Percentiles rank a stretch among this genome's conserved stretches.
phyloP scores from a whole-genome alignment of 1,284 basidiomycete species.

The Pascua guehoae region DNA sequence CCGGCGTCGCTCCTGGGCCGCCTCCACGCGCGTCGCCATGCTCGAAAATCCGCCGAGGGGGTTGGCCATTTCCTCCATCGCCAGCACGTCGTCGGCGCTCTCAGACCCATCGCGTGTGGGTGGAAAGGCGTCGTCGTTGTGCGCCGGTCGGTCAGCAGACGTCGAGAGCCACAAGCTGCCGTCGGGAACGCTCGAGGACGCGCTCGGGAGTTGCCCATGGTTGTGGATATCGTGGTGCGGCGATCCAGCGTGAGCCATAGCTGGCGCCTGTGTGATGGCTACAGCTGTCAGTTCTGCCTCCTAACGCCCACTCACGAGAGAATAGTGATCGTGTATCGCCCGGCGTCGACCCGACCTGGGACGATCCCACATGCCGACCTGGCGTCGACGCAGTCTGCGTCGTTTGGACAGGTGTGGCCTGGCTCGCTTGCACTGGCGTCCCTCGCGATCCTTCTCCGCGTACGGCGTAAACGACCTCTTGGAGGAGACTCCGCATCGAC shows the following conservation, averaged over 20 bases:
- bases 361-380: too few species aligned
- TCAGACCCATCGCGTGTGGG: background rate
- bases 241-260: background rate
- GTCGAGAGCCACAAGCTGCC: background rate
- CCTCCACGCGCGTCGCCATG: slow-evolving; percentile 23
- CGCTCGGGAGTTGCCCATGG: too few species aligned
- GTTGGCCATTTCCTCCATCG: slow-evolving; percentile 16
- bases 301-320: background rate
- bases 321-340: too few species aligned
- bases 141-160: too few species aligned
- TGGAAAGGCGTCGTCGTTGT: too few species aligned
- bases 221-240: too few species aligned
- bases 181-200: too few species aligned
- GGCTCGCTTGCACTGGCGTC: too few species aligned
- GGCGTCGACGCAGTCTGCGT: too few species aligned
- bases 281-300: background rate
- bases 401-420: too few species aligned
- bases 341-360: too few species aligned
- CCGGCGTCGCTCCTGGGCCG: slow-evolving; percentile 3
- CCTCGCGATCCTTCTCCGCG: background rate
- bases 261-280: background rate
- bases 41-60: slow-evolving; percentile 19
- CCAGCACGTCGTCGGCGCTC: slow-evolving; percentile 14
- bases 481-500: slow-evolving; percentile 66
- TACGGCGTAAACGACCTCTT: slow-evolving; percentile 61